Evolutionary conservation across 768 basidiomycete genomes (phyloP).

Genomic region (Tylopilus intermedius): DNA sequence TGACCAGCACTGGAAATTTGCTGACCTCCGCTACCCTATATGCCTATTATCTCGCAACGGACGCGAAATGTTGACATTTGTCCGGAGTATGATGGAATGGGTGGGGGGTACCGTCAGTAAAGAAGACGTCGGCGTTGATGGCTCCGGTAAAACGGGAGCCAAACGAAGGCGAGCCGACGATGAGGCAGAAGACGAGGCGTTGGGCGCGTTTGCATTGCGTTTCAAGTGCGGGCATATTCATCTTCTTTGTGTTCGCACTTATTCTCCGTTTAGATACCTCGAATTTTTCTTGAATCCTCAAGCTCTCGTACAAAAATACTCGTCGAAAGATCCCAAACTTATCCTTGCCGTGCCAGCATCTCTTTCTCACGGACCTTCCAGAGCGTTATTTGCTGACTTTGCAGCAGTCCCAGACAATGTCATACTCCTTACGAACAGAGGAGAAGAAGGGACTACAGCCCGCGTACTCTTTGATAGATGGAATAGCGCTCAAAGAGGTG

Average conservation of each 20-base stretch:
- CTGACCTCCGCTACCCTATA: constrained; percentile 77
- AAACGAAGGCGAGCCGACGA: constrained; percentile 57
- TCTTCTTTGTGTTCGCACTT: background rate
- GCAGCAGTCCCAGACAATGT: constrained; percentile 80
- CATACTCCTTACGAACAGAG: constrained; percentile 74
- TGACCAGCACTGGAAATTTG: constrained; percentile 96
- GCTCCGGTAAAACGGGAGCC: constrained; percentile 48
- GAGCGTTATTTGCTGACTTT: constrained; percentile 81
- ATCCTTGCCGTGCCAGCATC: constrained; percentile 92
- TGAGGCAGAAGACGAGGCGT: constrained; percentile 74
- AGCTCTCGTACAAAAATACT: constrained; percentile 74
- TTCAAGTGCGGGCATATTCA: constrained; percentile 64
- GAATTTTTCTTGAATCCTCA: constrained; percentile 86
- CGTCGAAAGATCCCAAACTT: constrained; percentile 85
- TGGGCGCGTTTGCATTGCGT: constrained; percentile 80
- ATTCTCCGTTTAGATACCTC: constrained; percentile 58
- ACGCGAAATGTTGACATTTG: constrained; percentile 89
- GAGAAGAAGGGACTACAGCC: constrained; percentile 77
- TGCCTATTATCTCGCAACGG: constrained; percentile 91
- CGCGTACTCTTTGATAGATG: constrained; percentile 79
- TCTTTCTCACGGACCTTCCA: constrained; percentile 87
- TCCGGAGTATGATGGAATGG: constrained; percentile 98
- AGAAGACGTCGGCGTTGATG: constrained; percentile 84
- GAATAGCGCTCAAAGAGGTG: constrained; percentile 75
- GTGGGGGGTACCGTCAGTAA: constrained; percentile 92